Conservation (phyloP, 495 filamentous ascomycete genomes). For the Lichenothelia convexa region DNA sequence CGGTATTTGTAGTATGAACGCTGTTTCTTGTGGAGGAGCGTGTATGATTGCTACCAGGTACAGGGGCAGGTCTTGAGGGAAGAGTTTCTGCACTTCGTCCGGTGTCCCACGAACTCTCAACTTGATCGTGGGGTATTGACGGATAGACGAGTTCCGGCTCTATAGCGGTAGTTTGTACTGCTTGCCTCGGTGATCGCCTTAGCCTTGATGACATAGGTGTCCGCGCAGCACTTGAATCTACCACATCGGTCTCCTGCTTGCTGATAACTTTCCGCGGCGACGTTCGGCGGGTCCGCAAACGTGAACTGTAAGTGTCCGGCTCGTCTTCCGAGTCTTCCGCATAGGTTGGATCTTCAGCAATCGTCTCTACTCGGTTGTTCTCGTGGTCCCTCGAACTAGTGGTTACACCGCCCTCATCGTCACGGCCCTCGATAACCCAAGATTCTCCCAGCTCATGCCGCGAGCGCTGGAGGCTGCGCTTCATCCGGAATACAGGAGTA, state of each 20-base stretch:
- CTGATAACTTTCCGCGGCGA: background rate
- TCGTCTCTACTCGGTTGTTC: background rate
- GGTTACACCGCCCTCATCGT: slow-evolving; percentile 3
- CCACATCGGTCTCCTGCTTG: background rate
- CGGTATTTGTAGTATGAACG: too few species aligned
- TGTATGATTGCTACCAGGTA: too few species aligned
- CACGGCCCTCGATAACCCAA: slow-evolving; percentile 17
- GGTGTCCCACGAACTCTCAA: too few species aligned
- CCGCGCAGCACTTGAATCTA: background rate
- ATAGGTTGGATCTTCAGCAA: background rate
- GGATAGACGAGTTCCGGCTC: slow-evolving; percentile 34
- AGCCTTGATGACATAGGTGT: too few species aligned
- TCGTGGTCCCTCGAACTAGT: too few species aligned
- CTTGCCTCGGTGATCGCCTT: slow-evolving; percentile 2
- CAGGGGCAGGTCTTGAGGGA: too few species aligned
- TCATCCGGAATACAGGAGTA: too few species aligned
- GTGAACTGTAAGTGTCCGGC: background rate
- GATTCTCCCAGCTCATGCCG: slow-evolving; percentile 14
- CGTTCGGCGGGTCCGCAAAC: background rate
- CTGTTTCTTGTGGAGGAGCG: too few species aligned
- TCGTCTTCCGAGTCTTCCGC: background rate
- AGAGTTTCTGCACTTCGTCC: too few species aligned
- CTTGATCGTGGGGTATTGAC: slow-evolving; percentile 18
- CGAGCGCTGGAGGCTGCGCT: slow-evolving; percentile 1
- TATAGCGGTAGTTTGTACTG: slow-evolving; percentile 12